These are phyloP conservation scores for Paramyrothecium roridum DNA, from an alignment of 2,329 filamentous ascomycete species.

Conservation along the genomic window DNA sequence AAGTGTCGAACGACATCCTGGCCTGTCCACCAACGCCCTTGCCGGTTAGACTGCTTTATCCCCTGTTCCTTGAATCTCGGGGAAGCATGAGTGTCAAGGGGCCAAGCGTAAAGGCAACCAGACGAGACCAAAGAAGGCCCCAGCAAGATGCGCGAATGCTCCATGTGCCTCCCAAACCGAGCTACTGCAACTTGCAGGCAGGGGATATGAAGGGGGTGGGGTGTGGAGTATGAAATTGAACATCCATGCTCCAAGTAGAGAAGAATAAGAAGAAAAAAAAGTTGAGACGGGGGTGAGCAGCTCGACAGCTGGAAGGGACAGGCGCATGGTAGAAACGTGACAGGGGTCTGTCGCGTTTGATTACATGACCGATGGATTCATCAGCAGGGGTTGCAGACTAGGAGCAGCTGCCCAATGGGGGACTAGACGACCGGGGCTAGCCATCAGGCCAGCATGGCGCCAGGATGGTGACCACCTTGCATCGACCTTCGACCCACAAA, in stretches of 20 bases:
- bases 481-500: constrained; percentile 24
- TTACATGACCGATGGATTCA: constrained; percentile 49
- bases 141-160: not conserved
- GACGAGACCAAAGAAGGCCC: not conserved
- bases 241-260: constrained; percentile 1
- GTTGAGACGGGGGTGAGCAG: constrained; percentile 10
- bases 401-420: constrained; percentile 48
- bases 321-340: constrained; percentile 50
- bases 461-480: constrained; percentile 28
- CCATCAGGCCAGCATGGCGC: constrained; percentile 35
- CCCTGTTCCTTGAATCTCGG: constrained; percentile 2
- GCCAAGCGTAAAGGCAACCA: not conserved
- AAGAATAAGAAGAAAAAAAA: constrained; percentile 2
- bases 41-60: not conserved
- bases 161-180: not conserved
- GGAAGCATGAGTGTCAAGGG: not conserved
- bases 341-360: constrained; percentile 45
- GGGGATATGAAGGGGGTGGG: not conserved
- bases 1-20: not conserved
- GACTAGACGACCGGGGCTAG: constrained; percentile 44
- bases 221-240: not conserved
- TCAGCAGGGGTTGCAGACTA: constrained; percentile 34
- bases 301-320: constrained; percentile 30
- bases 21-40: not conserved
- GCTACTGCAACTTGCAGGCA: not conserved